Evolutionary conservation across 257 asterid species (phyloP), one percentile per base, ranked within the genome.

Genomic region (Salvia miltiorrhiza): DNA sequence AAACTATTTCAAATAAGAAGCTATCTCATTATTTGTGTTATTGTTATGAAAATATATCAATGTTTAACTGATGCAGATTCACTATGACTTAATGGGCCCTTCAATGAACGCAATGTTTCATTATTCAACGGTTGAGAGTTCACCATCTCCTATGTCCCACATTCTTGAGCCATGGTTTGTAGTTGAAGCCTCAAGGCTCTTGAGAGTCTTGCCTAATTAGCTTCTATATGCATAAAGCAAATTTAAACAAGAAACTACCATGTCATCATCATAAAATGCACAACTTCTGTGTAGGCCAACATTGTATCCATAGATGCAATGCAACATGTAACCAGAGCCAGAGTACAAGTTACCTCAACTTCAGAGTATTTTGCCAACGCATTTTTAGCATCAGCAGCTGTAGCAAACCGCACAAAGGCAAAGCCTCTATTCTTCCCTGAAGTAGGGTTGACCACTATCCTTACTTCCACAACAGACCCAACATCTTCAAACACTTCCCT

Each of bases 341-440:
- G 35, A 64, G 30, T 60, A 69, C 69, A 20, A 28, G 60, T 75
- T 86, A 90, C 96, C 89, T 87, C 80, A 80, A 80, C 88, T 65
- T 78, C 70, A 67, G 88, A 64, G 67, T 68, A 82, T 68, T 69
- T 87, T 50, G 69, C 63, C 72, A 90, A 74, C n/a, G 93, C 95
- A 63, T 77, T 84, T 70, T 71, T 84, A 24, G 95, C 93, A 81
- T 84, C 89, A 71, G 81, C 83, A 24, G 93, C 89, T 26, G 86
- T 82, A 70, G 84, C 85, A 75, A 79, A 90, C 47, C 78, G 79
- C 70, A 90, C 76, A 71, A 90, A 87, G 21, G 95, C 96, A 71
- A 72, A 90, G 19, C 95, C 95, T 70, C 81, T 89, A 58, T 81
- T 87, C 85, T 78, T 87, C 49, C 86, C 84, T 0, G 92, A 70